Percentiles rank a stretch among this genome's conserved stretches.
phyloP scores from a whole-genome alignment of 1,139 yeast genomes.

The Kodamaea sp. region DNA sequence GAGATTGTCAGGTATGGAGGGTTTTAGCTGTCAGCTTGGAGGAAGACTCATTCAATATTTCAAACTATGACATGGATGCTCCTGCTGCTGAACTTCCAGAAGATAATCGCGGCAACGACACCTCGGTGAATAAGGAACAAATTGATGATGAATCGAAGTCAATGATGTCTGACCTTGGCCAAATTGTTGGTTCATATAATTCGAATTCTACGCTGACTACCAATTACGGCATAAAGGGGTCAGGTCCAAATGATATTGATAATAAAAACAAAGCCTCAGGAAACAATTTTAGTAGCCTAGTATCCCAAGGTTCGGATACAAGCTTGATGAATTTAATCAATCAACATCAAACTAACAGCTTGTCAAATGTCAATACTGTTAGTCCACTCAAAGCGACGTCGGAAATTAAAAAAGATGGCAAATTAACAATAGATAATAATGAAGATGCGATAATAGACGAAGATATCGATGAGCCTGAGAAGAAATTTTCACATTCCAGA shows the following conservation, averaged over 20 bases:
- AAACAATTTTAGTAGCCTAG: neutral
- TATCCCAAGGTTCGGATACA: constrained; percentile 3
- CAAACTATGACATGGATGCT: neutral
- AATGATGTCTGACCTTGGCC: constrained; percentile 39
- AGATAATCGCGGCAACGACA: constrained; percentile 2
- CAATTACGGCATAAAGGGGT: constrained; percentile 29
- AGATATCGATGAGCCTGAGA: constrained; percentile 10
- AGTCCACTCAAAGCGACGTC: neutral
- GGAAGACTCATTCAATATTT: constrained; percentile 29
- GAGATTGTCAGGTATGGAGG: constrained; percentile 71
- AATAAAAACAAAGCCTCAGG: constrained; percentile 2
- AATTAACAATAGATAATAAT: constrained; percentile 12
- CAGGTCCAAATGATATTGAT: neutral
- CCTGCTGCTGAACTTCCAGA: constrained; percentile 1
- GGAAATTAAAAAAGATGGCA: neutral
- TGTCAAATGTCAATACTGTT: constrained; percentile 7
- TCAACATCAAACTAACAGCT: constrained; percentile 21
- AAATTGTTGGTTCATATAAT: constrained; percentile 42
- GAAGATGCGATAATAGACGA: constrained; percentile 26
- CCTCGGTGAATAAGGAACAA: constrained; percentile 10
- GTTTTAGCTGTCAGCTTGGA: constrained; percentile 55
- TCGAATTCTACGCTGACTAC: constrained; percentile 45
- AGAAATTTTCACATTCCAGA: neutral
- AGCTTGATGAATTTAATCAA: constrained; percentile 26
- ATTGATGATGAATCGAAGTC: constrained; percentile 25